These are phyloP conservation scores for Metarhizium album DNA, from an alignment of 2,329 filamentous ascomycete species.

Conservation along the genomic window DNA sequence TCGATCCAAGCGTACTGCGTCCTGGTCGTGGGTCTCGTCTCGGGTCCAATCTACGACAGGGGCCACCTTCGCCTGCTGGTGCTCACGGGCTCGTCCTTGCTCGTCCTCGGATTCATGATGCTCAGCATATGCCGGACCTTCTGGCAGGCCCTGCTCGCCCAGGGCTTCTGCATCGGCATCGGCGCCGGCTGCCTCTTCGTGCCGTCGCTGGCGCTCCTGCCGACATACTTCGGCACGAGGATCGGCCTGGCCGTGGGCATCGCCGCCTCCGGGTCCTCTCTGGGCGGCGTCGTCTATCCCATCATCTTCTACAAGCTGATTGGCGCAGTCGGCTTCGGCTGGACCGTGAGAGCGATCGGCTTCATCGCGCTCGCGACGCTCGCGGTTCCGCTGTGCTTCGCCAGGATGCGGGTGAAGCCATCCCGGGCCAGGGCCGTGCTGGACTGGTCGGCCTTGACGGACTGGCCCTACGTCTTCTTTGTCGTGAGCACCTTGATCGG, in stretches of 20 bases:
- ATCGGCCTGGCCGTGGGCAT: constrained; percentile 22
- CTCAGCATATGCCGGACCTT: constrained; percentile 24
- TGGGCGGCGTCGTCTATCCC: constrained; percentile 25
- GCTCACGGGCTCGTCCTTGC: constrained; percentile 27
- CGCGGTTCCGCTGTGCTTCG: constrained; percentile 25
- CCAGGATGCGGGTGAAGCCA: constrained; percentile 26
- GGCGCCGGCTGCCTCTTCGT: constrained; percentile 31
- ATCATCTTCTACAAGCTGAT: constrained; percentile 16
- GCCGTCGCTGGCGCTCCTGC: constrained; percentile 23
- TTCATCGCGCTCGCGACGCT: constrained; percentile 23
- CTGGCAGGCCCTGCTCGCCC: constrained; percentile 34
- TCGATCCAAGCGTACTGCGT: constrained; percentile 36
- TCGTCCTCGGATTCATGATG: constrained; percentile 37
- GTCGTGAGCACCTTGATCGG: constrained; percentile 20
- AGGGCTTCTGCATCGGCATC: constrained; percentile 33
- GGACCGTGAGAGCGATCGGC: constrained; percentile 17
- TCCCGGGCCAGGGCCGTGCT: constrained; percentile 7
- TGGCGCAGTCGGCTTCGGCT: constrained; percentile 16
- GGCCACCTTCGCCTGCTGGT: constrained; percentile 33
- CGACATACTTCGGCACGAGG: constrained; percentile 20
- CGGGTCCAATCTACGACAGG: constrained; percentile 36
- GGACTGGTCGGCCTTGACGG: constrained; percentile 14
- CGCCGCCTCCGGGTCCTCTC: constrained; percentile 19
- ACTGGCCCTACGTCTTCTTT: constrained; percentile 8
- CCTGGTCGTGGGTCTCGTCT: constrained; percentile 16